Evolutionary conservation across 2,329 filamentous ascomycete genomes (phyloP).

Genomic region (Cryphonectria naterciae): DNA sequence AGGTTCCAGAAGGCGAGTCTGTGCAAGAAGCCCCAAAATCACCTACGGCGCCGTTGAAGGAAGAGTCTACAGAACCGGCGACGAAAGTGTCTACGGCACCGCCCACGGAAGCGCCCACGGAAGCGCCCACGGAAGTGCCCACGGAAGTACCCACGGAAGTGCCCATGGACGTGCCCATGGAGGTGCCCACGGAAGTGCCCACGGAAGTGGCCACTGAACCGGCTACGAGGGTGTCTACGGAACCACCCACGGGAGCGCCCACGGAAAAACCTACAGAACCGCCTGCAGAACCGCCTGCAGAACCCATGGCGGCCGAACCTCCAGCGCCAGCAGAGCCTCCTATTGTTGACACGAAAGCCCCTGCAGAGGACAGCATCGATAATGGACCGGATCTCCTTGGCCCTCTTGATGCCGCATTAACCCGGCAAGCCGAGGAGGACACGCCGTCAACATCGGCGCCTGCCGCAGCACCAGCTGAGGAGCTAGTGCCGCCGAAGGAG

Average conservation of each 20-base stretch:
- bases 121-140: background rate
- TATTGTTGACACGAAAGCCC: constrained; percentile 5
- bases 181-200: no score
- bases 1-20: background rate
- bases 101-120: background rate
- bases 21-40: background rate
- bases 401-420: constrained; percentile 22
- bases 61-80: background rate
- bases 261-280: background rate
- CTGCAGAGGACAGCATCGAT: constrained; percentile 19
- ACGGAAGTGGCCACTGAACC: no score
- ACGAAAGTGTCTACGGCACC: background rate
- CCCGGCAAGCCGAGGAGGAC: constrained; percentile 27
- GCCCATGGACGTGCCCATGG: no score
- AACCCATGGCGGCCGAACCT: background rate
- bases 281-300: background rate
- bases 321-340: constrained; percentile 11
- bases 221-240: no score
- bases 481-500: background rate
- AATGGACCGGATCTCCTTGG: constrained; percentile 27
- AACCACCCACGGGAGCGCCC: no score
- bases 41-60: background rate
- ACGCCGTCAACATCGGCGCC: constrained; percentile 16
- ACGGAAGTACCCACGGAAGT: background rate
- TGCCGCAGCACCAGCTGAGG: background rate